Evolutionary conservation across 2,329 filamentous ascomycete species (phyloP), one percentile per base, ranked within the genome.

Genomic region (Hirsutella thompsonii): DNA sequence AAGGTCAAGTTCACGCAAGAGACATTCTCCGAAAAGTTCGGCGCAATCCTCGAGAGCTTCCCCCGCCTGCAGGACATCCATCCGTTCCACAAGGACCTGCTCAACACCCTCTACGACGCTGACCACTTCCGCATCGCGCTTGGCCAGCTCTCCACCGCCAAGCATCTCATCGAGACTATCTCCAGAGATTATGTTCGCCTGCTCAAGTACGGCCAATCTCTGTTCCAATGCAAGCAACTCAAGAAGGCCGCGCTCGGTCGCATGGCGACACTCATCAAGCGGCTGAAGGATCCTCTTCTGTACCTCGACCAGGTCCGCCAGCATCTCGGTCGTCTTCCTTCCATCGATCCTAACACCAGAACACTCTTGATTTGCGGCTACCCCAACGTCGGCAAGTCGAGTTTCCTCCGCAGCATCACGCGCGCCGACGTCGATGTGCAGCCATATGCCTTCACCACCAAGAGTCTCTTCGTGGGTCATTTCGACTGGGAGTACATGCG

Each of bases 1-100:
- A 96, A 96, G 67, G 89, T 95, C 73, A 96, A 96, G 67, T 98
- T 88, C 67, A 95, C 92, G 5, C 82, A 90, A 58, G 92, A 98
- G 68, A 96, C 90, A 34, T 95, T 95, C 64, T 80, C 81, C 49
- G 92, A 98, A 63, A 96, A 96, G 67, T 79, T 98, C 51, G 78
- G 79, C 51, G 76, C 81, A 45, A 95, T 95, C 56, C 79, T 96
- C 56, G 85, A 94, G 62, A 86, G 84, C 54, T 95, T 98, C 57
- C 92, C 92, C 42, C 79, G 89, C 44, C 74, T 98, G 41, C 81
- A 87, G 59, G 92, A 98, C 60, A 90, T 95, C 59, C 90, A 95
- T 60, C 89, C 90, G 41, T 95, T 95, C 71, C 89, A 83, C 77
- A 75, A 68, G 68, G 67, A 71, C 55, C 81, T 67, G 29, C 82